Percentiles rank a stretch among this genome's conserved stretches.
Conservation (phyloP, 768 basidiomycete species). For the Strobilomyces confusus region DNA sequence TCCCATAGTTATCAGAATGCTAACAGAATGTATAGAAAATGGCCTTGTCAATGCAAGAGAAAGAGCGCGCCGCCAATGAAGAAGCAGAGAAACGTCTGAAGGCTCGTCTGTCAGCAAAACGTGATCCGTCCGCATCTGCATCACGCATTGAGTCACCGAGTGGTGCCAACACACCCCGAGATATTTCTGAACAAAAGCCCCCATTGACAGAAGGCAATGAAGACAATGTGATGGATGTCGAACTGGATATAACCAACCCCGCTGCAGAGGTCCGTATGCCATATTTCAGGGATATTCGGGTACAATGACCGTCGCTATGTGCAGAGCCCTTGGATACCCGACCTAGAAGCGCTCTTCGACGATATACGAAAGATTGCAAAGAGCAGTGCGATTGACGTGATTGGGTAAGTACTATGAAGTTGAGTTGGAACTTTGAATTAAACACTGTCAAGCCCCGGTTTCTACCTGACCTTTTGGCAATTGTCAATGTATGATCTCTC, state of each 20-base stretch:
- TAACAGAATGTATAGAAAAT: constrained; percentile 39
- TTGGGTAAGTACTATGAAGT: constrained; percentile 54
- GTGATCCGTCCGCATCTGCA: constrained; percentile 53
- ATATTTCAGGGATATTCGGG: neutral
- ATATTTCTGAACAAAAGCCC: constrained; percentile 23
- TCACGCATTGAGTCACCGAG: constrained; percentile 68
- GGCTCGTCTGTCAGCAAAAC: constrained; percentile 68
- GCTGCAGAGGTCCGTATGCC: constrained; percentile 22
- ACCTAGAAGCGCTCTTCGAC: constrained; percentile 68
- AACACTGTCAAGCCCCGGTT: constrained; percentile 61
- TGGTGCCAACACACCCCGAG: constrained; percentile 28
- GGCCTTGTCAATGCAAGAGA: constrained; percentile 62
- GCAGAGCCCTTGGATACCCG: constrained; percentile 77
- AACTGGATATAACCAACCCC: constrained; percentile 29
- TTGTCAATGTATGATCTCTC: constrained; percentile 85
- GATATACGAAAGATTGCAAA: constrained; percentile 74
- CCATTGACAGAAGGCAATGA: constrained; percentile 34
- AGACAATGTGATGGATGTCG: constrained; percentile 54
- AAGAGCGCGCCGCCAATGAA: constrained; percentile 64
- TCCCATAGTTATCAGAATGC: constrained; percentile 1
- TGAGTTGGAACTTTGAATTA: constrained; percentile 3
- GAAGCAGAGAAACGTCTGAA: constrained; percentile 80
- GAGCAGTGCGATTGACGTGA: constrained; percentile 53
- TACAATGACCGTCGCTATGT: constrained; percentile 4
- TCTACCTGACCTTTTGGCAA: constrained; percentile 98